A percentile compares a stretch with the other conserved stretches of the same genome.
phyloP scores from a whole-genome alignment of 768 basidiomycete genomes.

The Rhizopogon vinicolor region DNA sequence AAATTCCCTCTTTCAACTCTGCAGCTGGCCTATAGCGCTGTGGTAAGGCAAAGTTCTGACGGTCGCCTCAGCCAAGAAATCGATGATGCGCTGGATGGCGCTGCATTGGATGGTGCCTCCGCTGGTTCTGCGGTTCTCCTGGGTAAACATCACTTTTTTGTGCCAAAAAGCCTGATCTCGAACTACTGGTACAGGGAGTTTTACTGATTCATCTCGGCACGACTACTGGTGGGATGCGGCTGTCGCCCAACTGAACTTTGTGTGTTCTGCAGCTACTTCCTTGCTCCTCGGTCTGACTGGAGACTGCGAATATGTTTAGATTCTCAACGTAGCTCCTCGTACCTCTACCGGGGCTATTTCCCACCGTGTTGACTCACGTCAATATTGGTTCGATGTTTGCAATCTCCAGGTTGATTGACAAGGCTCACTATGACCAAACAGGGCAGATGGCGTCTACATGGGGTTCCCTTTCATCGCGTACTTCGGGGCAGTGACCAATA shows the following conservation, averaged over 20 bases:
- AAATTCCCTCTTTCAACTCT: slow-evolving; percentile 15
- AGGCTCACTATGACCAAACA: slow-evolving; percentile 3
- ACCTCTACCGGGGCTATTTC: slow-evolving; percentile 36
- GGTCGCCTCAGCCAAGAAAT: slow-evolving; percentile 24
- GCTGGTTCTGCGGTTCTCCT: slow-evolving; percentile 20
- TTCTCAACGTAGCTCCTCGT: slow-evolving; percentile 23
- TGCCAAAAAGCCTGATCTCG: neutral
- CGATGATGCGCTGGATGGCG: slow-evolving; percentile 21
- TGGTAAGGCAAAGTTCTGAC: slow-evolving; percentile 20
- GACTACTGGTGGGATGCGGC: slow-evolving; percentile 18
- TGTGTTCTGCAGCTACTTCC: neutral
- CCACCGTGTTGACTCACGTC: slow-evolving; percentile 28
- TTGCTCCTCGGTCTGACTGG: neutral
- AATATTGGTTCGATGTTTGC: slow-evolving; percentile 23
- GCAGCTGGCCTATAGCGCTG: slow-evolving; percentile 22
- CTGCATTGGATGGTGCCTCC: slow-evolving; percentile 25
- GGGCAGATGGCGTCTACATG: slow-evolving; percentile 38
- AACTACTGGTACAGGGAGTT: slow-evolving; percentile 3
- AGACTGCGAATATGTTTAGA: slow-evolving; percentile 1
- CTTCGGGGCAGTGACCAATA: slow-evolving; percentile 30
- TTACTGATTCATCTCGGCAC: slow-evolving; percentile 10
- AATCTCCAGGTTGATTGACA: neutral
- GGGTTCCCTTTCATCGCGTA: slow-evolving; percentile 41
- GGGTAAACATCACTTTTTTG: slow-evolving; percentile 6
- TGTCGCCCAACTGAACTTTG: slow-evolving; percentile 17